Evolutionary conservation across 805 yeast genomes (phyloP).

Genomic region (Nakazawaea holstii): DNA sequence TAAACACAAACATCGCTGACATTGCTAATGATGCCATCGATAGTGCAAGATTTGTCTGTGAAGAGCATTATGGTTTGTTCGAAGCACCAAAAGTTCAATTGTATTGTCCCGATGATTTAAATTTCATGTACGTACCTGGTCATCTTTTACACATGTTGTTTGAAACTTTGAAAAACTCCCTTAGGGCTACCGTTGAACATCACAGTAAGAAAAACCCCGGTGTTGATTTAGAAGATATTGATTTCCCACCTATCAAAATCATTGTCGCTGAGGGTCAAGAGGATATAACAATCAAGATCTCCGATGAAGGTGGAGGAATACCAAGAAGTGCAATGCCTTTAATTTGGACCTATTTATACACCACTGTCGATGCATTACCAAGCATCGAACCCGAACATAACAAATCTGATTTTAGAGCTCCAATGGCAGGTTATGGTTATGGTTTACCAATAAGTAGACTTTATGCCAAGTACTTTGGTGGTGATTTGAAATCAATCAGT

Average conservation of each 20-base stretch:
- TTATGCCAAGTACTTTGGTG: slow-evolving; percentile 87
- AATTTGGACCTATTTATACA: slow-evolving; percentile 88
- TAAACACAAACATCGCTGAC: slow-evolving; percentile 77
- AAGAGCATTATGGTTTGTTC: slow-evolving; percentile 81
- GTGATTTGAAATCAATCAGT: slow-evolving; percentile 78
- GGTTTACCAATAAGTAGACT: slow-evolving; percentile 83
- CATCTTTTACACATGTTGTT: slow-evolving; percentile 88
- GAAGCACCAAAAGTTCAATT: slow-evolving; percentile 83
- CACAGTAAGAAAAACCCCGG: slow-evolving; percentile 53
- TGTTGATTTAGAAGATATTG: slow-evolving; percentile 51
- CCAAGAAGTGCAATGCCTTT: slow-evolving; percentile 78
- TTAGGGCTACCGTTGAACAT: slow-evolving; percentile 84
- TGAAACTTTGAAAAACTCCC: slow-evolving; percentile 80
- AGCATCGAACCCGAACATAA: slow-evolving; percentile 52
- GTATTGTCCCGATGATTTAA: slow-evolving; percentile 69
- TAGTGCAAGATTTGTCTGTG: slow-evolving; percentile 85
- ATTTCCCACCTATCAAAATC: slow-evolving; percentile 79
- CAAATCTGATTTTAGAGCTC: slow-evolving; percentile 71
- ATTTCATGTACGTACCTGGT: slow-evolving; percentile 90
- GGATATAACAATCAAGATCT: slow-evolving; percentile 84
- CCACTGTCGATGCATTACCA: slow-evolving; percentile 76
- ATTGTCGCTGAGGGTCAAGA: slow-evolving; percentile 86
- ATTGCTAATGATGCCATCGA: slow-evolving; percentile 86
- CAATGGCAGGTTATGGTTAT: slow-evolving; percentile 93
- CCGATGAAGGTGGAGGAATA: slow-evolving; percentile 94